Evolutionary conservation across 2,329 filamentous ascomycete genomes (phyloP), one percentile per base, ranked within the genome.

Genomic region (Penicillium sp.): DNA sequence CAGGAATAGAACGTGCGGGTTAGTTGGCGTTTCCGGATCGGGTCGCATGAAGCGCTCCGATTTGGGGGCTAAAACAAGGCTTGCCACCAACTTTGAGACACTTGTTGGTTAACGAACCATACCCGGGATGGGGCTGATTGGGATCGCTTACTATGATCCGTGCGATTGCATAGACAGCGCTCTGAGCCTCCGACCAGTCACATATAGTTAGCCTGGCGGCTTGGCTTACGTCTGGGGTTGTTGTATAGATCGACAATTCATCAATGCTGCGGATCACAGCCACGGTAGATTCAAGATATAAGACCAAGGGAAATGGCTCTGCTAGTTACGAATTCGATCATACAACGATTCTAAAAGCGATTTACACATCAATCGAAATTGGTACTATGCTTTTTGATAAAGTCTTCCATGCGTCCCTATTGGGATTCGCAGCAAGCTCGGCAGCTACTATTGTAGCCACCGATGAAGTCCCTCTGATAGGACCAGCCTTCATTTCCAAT

Each of bases 401-500:
- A 44, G 26, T 55, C 1, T 19, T 55, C 5, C 2, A 44, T 33
- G 24, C 37, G 35, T 30, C 24, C 53, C 15, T 55, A 12, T 22
- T 42, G 4, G 53, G 24, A 19, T 22, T 55, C 12, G 15, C 17
- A 24, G 37, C 53, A 24, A 45, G 17, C 28, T 50, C 58, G n/a
- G 45, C 58, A 33, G 28, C 58, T 12, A 54, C 33, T 5, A 63
- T 63, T 19, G 24, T 60, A 19, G 40, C 58, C 15, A 60, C 40
- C 13, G 49, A 60, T 19, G 58, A 63, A 42, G 54, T 45, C 10
- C 57, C 61, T 6, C 33, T 63, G 8, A 57, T 63, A 17, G 61
- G 61, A 1, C 61, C 61, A 37, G 45, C 49, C 4, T 63, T 63
- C 44, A 44, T 60, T 7, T 57, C 53, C 38, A 63, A 63, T 50